Evolutionary conservation across 2,329 filamentous ascomycete genomes (phyloP).

Genomic region (Juglanconis oblonga): DNA sequence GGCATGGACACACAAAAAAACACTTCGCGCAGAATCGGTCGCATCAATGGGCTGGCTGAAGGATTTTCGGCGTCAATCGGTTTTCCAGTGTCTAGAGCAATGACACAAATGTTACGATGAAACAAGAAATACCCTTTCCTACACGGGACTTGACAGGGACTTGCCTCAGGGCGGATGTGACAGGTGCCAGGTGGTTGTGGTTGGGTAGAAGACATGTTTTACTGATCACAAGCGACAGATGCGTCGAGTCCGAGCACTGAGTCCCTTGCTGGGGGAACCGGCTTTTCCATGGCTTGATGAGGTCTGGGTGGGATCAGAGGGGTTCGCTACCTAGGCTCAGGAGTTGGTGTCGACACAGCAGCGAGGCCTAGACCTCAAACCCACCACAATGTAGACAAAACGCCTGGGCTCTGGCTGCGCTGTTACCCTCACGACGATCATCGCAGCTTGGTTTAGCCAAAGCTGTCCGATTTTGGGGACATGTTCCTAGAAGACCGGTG

Average conservation of each 20-base stretch:
- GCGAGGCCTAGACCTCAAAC: not conserved
- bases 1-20: slow-evolving; percentile 14
- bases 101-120: slow-evolving; percentile 19
- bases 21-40: slow-evolving; percentile 15
- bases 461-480: too few species aligned
- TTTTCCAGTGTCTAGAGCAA: slow-evolving; percentile 20
- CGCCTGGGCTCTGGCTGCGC: too few species aligned
- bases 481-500: too few species aligned
- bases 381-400: too few species aligned
- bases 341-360: not conserved
- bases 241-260: not conserved
- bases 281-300: not conserved
- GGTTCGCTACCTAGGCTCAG: not conserved
- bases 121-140: slow-evolving; percentile 15
- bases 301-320: not conserved
- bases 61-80: slow-evolving; percentile 19
- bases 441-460: too few species aligned
- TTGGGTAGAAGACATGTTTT: not conserved
- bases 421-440: too few species aligned
- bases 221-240: not conserved
- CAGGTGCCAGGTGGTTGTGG: not conserved
- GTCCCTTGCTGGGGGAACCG: not conserved
- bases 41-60: slow-evolving; percentile 18
- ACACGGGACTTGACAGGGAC: not conserved
- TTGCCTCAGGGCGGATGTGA: not conserved